Conservation (phyloP, 257 asterid species). For the Primulina huaijiensis region DNA sequence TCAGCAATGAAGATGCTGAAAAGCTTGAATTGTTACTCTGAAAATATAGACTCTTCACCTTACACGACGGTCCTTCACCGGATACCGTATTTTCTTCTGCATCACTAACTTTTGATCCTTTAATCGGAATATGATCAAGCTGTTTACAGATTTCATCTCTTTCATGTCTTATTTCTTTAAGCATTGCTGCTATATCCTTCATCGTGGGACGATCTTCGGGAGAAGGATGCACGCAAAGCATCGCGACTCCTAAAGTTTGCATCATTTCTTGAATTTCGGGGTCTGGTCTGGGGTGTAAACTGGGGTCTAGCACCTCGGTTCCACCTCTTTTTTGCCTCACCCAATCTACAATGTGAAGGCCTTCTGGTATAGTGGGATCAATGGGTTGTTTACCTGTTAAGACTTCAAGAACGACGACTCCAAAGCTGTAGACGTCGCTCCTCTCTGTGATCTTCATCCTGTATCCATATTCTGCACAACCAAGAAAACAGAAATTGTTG, state of each 20-base stretch:
- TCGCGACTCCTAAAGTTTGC: slow-evolving; percentile 80
- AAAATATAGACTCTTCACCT: slow-evolving; percentile 45
- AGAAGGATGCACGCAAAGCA: slow-evolving; percentile 64
- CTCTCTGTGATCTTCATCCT: slow-evolving; percentile 76
- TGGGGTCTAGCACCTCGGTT: slow-evolving; percentile 45
- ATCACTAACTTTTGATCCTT: slow-evolving; percentile 33
- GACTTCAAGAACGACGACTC: slow-evolving; percentile 78
- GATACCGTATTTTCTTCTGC: slow-evolving; percentile 25
- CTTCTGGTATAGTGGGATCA: slow-evolving; percentile 79
- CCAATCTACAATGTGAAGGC: slow-evolving; percentile 86
- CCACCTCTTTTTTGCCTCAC: slow-evolving; percentile 51
- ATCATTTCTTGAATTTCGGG: slow-evolving; percentile 69
- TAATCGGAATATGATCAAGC: slow-evolving; percentile 34
- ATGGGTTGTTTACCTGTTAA: slow-evolving; percentile 76
- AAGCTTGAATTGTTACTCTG: slow-evolving; percentile 59
- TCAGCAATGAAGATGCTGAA: slow-evolving; percentile 62
- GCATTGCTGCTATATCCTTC: slow-evolving; percentile 84
- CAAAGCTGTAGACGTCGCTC: slow-evolving; percentile 81
- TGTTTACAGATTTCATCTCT: slow-evolving; percentile 49
- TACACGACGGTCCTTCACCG: slow-evolving; percentile 45
- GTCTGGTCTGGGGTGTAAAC: slow-evolving; percentile 46
- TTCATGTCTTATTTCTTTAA: slow-evolving; percentile 68
- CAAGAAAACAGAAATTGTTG: not conserved
- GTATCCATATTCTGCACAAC: slow-evolving; percentile 72
- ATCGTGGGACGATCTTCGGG: slow-evolving; percentile 80